A percentile compares a stretch with the other conserved stretches of the same genome.
Conservation (phyloP, 495 filamentous ascomycete genomes). For the Trichodelitschia bisporula region DNA sequence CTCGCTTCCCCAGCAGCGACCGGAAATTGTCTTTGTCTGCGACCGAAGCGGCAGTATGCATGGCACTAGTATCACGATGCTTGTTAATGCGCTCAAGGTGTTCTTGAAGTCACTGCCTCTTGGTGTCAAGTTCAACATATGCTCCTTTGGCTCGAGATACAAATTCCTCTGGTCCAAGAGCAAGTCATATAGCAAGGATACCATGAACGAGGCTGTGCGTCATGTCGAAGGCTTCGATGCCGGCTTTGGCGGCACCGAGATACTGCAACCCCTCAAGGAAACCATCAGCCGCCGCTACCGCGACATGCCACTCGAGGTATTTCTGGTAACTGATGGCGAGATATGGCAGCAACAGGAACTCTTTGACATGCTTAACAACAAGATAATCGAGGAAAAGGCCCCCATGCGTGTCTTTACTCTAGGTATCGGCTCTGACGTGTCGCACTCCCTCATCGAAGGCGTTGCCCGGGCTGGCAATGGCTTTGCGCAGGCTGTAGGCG, state of each 20-base stretch:
- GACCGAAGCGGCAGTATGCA: conserved; percentile 46
- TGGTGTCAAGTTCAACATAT: conserved; percentile 50
- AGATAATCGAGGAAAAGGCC: conserved; percentile 21
- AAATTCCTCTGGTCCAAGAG: conserved; percentile 35
- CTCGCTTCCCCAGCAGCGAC: conserved; percentile 22
- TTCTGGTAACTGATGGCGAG: conserved; percentile 49
- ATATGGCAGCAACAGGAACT: conserved; percentile 31
- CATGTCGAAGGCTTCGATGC: conserved; percentile 25
- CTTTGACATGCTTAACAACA: conserved; percentile 27
- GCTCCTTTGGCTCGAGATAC: conserved; percentile 32
- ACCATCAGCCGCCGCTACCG: conserved; percentile 24
- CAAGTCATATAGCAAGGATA: conserved; percentile 25
- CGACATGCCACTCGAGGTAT: conserved; percentile 32
- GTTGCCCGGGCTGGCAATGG: conserved; percentile 41
- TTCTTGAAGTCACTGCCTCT: conserved; percentile 46
- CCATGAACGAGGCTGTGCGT: conserved; percentile 23
- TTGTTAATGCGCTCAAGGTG: conserved; percentile 32
- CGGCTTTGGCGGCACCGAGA: conserved; percentile 45
- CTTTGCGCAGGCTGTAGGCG: conserved; percentile 33
- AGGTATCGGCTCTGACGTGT: conserved; percentile 35
- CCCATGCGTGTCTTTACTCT: conserved; percentile 37
- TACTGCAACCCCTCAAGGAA: conserved; percentile 26
- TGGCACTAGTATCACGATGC: conserved; percentile 23
- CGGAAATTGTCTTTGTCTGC: conserved; percentile 46
- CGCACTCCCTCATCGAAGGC: conserved; percentile 41